A percentile compares a stretch with the other conserved stretches of the same genome.
Conservation (phyloP, 257 asterid genomes). For the Solanum sitiens region DNA sequence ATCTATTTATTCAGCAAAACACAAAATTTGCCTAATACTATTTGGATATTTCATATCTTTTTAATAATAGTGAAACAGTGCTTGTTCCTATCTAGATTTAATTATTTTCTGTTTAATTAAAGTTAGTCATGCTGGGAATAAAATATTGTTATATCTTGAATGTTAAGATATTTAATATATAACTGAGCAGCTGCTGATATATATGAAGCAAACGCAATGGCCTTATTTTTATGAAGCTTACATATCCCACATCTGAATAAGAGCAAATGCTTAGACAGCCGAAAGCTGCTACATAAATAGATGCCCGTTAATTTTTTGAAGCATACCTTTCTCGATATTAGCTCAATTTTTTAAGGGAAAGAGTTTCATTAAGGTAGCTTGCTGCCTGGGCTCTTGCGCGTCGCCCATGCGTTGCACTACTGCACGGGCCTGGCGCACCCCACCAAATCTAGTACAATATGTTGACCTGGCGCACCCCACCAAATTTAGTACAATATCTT, state of each 20-base stretch:
- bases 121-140: too few species aligned
- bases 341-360: neutral
- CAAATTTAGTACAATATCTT: too few species aligned
- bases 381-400: neutral
- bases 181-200: too few species aligned
- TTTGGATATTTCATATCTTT: too few species aligned
- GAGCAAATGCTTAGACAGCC: neutral
- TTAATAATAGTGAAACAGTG: too few species aligned
- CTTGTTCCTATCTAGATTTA: too few species aligned
- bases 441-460: neutral
- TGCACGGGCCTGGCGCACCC: neutral
- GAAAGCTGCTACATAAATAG: neutral
- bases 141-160: neutral
- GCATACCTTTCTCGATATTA: slow-evolving; percentile 26
- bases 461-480: too few species aligned
- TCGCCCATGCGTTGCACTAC: neutral
- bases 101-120: too few species aligned
- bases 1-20: neutral
- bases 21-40: too few species aligned
- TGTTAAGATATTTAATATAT: neutral
- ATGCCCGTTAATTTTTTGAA: rapidly evolving
- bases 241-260: neutral
- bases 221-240: neutral
- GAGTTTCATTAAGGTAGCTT: neutral
- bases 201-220: neutral